phyloP scores from a whole-genome alignment of 2,329 filamentous ascomycete species.

The Metarhizium rileyi region DNA sequence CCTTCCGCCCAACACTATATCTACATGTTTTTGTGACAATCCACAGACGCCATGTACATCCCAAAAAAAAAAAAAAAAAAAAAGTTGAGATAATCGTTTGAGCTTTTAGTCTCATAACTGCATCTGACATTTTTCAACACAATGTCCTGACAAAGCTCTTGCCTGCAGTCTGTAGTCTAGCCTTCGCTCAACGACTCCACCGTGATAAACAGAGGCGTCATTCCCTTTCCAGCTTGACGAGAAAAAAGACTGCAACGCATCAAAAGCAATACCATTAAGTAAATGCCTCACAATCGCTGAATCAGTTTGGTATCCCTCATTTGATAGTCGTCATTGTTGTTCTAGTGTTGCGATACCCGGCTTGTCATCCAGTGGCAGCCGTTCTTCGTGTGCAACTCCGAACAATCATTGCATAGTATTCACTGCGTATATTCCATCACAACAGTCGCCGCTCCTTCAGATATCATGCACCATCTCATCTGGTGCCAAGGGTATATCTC shows the following conservation, averaged over 20 bases:
- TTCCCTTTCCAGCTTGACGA: neutral
- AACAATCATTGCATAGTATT: slow-evolving; percentile 7
- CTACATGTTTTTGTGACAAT: slow-evolving; percentile 12
- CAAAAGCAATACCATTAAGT: neutral
- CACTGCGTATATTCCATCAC: slow-evolving; percentile 15
- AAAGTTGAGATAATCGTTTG: slow-evolving; percentile 8
- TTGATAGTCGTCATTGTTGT: neutral
- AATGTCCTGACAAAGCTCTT: neutral
- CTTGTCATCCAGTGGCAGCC: neutral
- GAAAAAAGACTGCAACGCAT: neutral
- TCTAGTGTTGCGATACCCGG: neutral
- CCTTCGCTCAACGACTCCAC: neutral
- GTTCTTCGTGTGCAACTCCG: neutral
- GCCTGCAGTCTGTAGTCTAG: neutral
- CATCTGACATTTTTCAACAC: neutral
- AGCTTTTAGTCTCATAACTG: neutral
- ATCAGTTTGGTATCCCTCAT: neutral
- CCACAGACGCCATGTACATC: slow-evolving; percentile 6
- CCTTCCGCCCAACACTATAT: slow-evolving; percentile 9
- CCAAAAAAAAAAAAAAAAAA: slow-evolving; percentile 9
- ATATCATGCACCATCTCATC: slow-evolving; percentile 9
- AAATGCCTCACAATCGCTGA: neutral
- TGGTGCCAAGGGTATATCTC: slow-evolving; percentile 3
- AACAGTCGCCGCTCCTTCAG: slow-evolving; percentile 12
- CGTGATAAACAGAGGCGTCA: neutral